Base-by-base conservation (phyloP, 1,139 yeast species). In the Kodamaea ohmeri region DNA sequence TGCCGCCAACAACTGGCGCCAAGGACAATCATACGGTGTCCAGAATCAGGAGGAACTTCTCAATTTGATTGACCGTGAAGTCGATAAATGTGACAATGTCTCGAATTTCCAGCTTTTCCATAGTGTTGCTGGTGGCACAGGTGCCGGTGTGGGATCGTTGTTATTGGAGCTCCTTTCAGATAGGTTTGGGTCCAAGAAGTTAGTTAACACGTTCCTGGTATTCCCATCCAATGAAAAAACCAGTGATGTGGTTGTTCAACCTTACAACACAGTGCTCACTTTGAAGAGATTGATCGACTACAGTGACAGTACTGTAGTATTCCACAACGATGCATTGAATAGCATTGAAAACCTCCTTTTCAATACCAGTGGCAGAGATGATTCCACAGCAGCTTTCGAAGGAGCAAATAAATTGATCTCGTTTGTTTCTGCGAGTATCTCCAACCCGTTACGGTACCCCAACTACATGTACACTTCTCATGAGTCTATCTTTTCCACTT, bases 101-200 rank as follows among this genome's bases (percentile, higher is more conserved):
- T 92, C 89, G 45, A 95, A 95, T 5, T 92, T 94, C 58, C 96
- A 89, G 66, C 65, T 92, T 47, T 63, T 90, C 41, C 98, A 92
- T 59, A 87, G 97, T 12, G 95, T 94, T n/a, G 97, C 97, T 0
- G 98, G 98, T 18, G 98, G 98, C 25, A 92, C 98, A 0, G 98
- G 98, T 0, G 85, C 96, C 0, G 98, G 98, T 6, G 78, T 89
- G 32, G 98, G 98, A 0, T 87, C 96, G 0, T 76, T 76, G 44
- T 52, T 92, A 34, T 63, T 92, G 35, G 97, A 92, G 57, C 67
- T 80, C 18, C 62, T 94, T 43, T 78, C 80, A 39, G 98, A 94
- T 56, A 67, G 92, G 42, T 90, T 81, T 55, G 74, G 73, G 3
- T 81, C 84, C 39, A 90, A 90, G 57, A 90, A 89, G 55, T 62